Base-by-base conservation (phyloP, 1,284 basidiomycete genomes). In the Singerocomus inundabilis region DNA sequence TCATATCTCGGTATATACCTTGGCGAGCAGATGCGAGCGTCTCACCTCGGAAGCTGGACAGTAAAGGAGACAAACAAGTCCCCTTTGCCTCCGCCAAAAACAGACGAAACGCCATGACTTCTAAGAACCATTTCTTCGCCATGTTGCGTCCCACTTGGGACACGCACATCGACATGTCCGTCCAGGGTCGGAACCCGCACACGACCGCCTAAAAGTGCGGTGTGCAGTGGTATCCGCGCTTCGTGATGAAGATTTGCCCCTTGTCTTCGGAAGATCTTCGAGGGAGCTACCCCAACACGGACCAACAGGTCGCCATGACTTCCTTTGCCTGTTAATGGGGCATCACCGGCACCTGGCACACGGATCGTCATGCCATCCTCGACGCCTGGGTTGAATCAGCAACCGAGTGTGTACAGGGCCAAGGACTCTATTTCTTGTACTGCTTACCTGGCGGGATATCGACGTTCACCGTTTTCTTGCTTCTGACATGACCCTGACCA, bases 331-430 rank as follows among this genome's bases (percentile, higher is more conserved):
- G 82, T 77, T 21, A 96, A 70, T 21, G 97, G 89, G 30, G 86
- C 87, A 71, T 99, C 94, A 31, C 97, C 97, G 40, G 81, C 80
- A 35, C 84, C 84, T 11, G 90, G 82, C 44, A 99, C 76, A 54
- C 91, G 87, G 58, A 99, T 82, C 49, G 86, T 84, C 91, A 96
- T 97, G 26, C 97, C 97, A 68, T 99, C 94, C 70, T 99, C 97
- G 46, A 98, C 89, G 49, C 94, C 93, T 86, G 61, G 30, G 45
- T 47, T 18, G 26, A 46, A 40, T 65, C 24, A 62, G 43, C 26
- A 44, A 48, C 24, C 16, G 47, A 48, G 39, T 51, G 54, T 44
- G 56, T 55, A 48, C 57, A 37, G 54, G 39, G 11, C 15, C 0
- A 34, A 51, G 24, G 45, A 44, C 39, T 49, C 57, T 35, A 4